Conservation (phyloP, 306 rosid genomes). For the Prunus mume region DNA sequence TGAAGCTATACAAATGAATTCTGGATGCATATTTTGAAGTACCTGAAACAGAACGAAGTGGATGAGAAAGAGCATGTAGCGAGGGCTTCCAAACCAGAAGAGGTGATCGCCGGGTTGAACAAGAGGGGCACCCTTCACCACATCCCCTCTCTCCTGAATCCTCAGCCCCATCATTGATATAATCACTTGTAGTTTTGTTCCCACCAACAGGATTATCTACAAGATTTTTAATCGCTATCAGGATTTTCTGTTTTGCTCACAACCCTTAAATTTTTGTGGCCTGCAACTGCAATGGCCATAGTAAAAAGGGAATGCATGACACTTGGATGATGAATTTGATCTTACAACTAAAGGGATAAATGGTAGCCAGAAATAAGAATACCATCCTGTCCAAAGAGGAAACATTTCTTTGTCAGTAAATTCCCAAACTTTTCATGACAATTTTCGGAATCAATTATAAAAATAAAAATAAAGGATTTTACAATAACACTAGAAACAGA, state of each 20-base stretch:
- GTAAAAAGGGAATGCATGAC: not conserved
- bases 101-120: conserved; percentile 72
- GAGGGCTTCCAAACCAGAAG: conserved; percentile 77
- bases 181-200: conserved; percentile 69
- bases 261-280: not conserved
- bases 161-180: conserved; percentile 69
- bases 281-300: not conserved
- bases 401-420: conserved; percentile 9
- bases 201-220: conserved; percentile 71
- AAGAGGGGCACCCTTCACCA: conserved; percentile 70
- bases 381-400: conserved; percentile 51
- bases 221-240: conserved; percentile 1
- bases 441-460: not conserved
- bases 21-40: not conserved
- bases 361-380: conserved; percentile 79
- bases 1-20: not conserved
- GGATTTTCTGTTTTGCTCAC: not conserved
- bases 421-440: not conserved
- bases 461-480: not conserved
- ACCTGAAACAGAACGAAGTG: conserved; percentile 84
- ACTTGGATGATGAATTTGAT: not conserved
- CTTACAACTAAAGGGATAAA: conserved; percentile 75
- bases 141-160: conserved; percentile 63
- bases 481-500: not conserved
- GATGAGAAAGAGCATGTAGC: conserved; percentile 55